These are phyloP conservation scores for Pseudocercospora macadamiae DNA, from an alignment of 2,329 filamentous ascomycete genomes.

Conservation along the genomic window DNA sequence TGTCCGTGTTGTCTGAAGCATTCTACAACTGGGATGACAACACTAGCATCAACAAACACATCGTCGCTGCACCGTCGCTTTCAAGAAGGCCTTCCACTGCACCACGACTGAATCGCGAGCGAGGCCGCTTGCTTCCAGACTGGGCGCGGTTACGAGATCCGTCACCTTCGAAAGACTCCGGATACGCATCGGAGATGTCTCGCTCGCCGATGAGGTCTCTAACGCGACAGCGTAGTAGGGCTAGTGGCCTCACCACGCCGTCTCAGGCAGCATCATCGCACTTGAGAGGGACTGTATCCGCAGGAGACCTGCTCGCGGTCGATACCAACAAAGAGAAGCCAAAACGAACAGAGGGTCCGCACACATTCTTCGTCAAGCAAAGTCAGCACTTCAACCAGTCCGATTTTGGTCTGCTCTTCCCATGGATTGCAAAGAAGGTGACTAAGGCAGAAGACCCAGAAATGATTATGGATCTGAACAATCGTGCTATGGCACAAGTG, in stretches of 20 bases:
- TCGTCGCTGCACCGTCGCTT: conserved; percentile 51
- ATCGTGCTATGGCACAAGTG: conserved; percentile 79
- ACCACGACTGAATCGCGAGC: conserved; percentile 32
- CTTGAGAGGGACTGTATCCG: not conserved
- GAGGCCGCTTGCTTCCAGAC: conserved; percentile 32
- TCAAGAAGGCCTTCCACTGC: conserved; percentile 34
- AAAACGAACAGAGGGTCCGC: conserved; percentile 48
- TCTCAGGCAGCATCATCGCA: conserved; percentile 22
- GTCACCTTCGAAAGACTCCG: conserved; percentile 37
- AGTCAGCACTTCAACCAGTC: conserved; percentile 83
- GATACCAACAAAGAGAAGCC: conserved; percentile 6
- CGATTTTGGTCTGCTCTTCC: conserved; percentile 82
- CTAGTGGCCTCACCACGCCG: conserved; percentile 27
- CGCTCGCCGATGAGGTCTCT: conserved; percentile 25
- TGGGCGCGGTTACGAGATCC: conserved; percentile 35
- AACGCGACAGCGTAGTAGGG: conserved; percentile 29
- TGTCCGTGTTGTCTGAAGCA: conserved; percentile 74
- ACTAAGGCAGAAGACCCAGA: conserved; percentile 68
- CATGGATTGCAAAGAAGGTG: conserved; percentile 60
- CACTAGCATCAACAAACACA: conserved; percentile 67
- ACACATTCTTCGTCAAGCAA: conserved; percentile 72
- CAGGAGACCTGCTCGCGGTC: not conserved
- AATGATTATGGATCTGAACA: conserved; percentile 79
- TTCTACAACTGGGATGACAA: conserved; percentile 81
- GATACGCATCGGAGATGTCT: conserved; percentile 35